Percentiles rank a stretch among this genome's conserved stretches.
phyloP scores from a whole-genome alignment of 805 yeast species.

The Metschnikowia kunwiensis region DNA sequence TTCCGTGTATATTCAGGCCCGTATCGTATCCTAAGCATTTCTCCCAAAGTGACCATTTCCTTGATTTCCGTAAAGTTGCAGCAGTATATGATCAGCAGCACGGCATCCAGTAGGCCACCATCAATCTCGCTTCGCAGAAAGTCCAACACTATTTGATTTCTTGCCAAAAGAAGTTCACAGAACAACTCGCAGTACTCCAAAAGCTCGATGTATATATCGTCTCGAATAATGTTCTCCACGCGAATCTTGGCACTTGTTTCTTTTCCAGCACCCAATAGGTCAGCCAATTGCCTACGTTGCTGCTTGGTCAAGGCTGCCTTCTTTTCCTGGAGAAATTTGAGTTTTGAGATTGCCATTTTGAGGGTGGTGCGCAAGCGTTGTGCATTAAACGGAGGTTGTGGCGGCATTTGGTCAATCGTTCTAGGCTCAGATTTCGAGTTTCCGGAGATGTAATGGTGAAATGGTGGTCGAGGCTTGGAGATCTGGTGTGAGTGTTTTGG shows the following conservation, averaged over 20 bases:
- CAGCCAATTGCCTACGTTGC: conserved; percentile 68
- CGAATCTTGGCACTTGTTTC: conserved; percentile 80
- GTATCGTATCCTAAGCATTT: conserved; percentile 56
- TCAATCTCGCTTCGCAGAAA: conserved; percentile 43
- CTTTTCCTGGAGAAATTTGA: conserved; percentile 70
- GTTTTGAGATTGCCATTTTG: conserved; percentile 69
- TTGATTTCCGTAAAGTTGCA: conserved; percentile 74
- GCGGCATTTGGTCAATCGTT: conserved; percentile 12
- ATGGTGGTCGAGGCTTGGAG: too few species aligned
- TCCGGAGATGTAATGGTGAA: too few species aligned
- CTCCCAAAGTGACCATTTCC: conserved; percentile 61
- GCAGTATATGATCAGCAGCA: conserved; percentile 62
- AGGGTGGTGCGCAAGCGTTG: conserved; percentile 40
- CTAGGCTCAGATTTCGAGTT: too few species aligned
- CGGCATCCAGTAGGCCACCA: conserved; percentile 71
- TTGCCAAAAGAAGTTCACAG: conserved; percentile 75
- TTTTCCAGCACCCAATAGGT: conserved; percentile 63
- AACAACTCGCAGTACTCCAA: conserved; percentile 77
- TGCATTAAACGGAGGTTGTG: conserved; percentile 31
- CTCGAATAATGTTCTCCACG: conserved; percentile 79
- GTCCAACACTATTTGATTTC: conserved; percentile 60
- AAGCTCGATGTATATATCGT: conserved; percentile 75
- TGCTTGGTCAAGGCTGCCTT: conserved; percentile 73
- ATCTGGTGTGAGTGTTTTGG: too few species aligned
- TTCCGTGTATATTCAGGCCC: conserved; percentile 63